phyloP scores from a whole-genome alignment of 345 rosid species.

The Ceriops decandra region DNA sequence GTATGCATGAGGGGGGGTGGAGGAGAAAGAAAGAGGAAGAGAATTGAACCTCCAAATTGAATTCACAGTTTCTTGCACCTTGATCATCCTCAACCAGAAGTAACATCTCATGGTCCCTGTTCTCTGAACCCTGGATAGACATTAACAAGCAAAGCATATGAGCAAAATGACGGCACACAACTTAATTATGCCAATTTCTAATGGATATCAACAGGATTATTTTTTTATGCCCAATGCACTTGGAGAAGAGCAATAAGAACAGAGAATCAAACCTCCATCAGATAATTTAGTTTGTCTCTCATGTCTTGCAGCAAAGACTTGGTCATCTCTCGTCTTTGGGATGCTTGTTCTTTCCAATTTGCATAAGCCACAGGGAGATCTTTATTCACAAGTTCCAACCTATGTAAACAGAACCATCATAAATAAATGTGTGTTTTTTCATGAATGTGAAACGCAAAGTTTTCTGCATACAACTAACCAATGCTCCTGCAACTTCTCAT shows the following conservation, averaged over 20 bases:
- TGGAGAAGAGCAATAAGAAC: background rate
- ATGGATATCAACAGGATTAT: constrained; percentile 8
- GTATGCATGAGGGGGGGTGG: background rate
- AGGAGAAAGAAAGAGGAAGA: background rate
- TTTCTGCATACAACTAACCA: constrained; percentile 57
- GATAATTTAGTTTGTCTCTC: constrained; percentile 35
- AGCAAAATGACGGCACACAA: constrained; percentile 2
- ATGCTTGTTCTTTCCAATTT: constrained; percentile 55
- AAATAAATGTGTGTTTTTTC: constrained; percentile 1
- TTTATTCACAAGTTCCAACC: constrained; percentile 60
- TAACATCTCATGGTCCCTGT: constrained; percentile 22
- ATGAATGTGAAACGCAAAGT: constrained; percentile 12
- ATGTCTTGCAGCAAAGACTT: constrained; percentile 63
- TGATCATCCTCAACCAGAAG: constrained; percentile 27
- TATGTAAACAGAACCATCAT: constrained; percentile 26
- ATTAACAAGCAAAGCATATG: constrained; percentile 3
- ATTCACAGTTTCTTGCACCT: constrained; percentile 11
- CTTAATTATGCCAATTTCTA: background rate
- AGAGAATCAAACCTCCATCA: constrained; percentile 44
- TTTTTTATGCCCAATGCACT: background rate
- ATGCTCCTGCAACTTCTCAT: constrained; percentile 67
- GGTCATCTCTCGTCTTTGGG: constrained; percentile 42
- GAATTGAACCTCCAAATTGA: constrained; percentile 15
- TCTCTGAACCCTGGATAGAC: constrained; percentile 37
- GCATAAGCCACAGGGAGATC: constrained; percentile 75